Evolutionary conservation across 441 rosid species (phyloP).

Genomic region (Manihot esculenta): DNA sequence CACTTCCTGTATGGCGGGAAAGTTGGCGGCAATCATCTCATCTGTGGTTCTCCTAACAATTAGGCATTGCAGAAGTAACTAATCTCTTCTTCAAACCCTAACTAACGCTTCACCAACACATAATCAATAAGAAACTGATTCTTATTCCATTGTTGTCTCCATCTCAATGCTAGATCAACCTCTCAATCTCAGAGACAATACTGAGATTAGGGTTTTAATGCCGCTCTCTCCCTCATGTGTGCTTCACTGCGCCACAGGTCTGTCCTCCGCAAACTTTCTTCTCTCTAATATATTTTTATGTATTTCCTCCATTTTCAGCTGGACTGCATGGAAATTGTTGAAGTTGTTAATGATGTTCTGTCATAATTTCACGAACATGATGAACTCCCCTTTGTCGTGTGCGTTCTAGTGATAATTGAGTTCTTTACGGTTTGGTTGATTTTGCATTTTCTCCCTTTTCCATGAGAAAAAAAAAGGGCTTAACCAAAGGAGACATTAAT

Average conservation of each 20-base stretch:
- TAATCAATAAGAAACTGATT: conserved; percentile 21
- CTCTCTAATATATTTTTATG: neutral
- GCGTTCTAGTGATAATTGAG: neutral
- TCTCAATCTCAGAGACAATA: conserved; percentile 45
- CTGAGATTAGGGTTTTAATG: conserved; percentile 52
- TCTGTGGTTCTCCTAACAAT: too few species aligned
- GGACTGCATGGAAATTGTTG: conserved; percentile 45
- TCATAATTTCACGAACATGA: conserved; percentile 46
- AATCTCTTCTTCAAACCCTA: conserved; percentile 53
- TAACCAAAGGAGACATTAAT: too few species aligned
- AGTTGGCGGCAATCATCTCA: too few species aligned
- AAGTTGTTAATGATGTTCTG: conserved; percentile 40
- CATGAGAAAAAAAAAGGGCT: neutral
- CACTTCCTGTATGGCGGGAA: conserved; percentile 10
- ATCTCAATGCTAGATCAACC: conserved; percentile 55
- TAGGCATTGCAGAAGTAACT: conserved; percentile 21
- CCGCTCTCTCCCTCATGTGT: conserved; percentile 63
- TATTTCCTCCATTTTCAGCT: conserved; percentile 16
- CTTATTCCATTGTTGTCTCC: conserved; percentile 34
- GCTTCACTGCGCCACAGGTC: conserved; percentile 75
- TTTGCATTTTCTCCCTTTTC: neutral
- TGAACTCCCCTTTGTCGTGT: conserved; percentile 21
- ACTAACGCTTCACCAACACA: conserved; percentile 22
- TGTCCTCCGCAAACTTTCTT: neutral
- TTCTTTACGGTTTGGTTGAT: neutral